These are phyloP conservation scores for Cystofilobasidium ferigula DNA, from an alignment of 768 basidiomycete species.

Conservation along the genomic window DNA sequence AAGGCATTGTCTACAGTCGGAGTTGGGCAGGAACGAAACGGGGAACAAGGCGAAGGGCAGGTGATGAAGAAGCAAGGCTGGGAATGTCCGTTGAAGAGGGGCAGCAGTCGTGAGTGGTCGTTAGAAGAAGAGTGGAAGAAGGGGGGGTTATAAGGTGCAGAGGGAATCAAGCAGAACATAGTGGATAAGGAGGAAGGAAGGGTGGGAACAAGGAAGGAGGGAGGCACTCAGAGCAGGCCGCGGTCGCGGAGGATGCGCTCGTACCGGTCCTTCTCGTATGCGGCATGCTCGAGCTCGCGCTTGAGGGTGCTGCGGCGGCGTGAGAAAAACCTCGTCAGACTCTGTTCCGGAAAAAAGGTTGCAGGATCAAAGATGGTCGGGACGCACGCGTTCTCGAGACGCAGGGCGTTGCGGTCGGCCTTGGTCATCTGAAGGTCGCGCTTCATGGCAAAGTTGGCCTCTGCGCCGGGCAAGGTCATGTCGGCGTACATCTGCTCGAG, in stretches of 20 bases:
- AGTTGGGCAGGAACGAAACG: too few species aligned
- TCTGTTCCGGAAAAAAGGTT: too few species aligned
- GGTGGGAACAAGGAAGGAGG: background rate
- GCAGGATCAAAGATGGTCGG: background rate
- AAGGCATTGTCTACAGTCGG: too few species aligned
- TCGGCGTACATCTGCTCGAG: slow-evolving; percentile 27
- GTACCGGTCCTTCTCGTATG: slow-evolving; percentile 24
- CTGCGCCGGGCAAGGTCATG: slow-evolving; percentile 25
- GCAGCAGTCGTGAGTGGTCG: background rate
- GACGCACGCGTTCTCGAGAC: slow-evolving; percentile 24
- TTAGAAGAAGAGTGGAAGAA: background rate
- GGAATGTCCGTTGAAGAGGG: background rate
- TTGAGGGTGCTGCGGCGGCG: slow-evolving; percentile 12
- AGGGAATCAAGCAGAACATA: background rate
- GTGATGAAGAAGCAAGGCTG: background rate
- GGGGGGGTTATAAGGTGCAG: background rate
- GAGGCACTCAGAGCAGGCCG: slow-evolving; percentile 8
- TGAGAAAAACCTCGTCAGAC: too few species aligned
- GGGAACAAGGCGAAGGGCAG: too few species aligned
- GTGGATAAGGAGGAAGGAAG: background rate
- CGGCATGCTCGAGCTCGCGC: slow-evolving; percentile 22
- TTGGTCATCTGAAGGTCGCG: slow-evolving; percentile 24
- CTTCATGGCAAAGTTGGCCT: slow-evolving; percentile 24
- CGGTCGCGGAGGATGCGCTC: slow-evolving; percentile 12
- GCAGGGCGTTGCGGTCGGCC: slow-evolving; percentile 24